Base-by-base conservation (phyloP, 139 green algal species). In the Haematococcus lacustris region DNA sequence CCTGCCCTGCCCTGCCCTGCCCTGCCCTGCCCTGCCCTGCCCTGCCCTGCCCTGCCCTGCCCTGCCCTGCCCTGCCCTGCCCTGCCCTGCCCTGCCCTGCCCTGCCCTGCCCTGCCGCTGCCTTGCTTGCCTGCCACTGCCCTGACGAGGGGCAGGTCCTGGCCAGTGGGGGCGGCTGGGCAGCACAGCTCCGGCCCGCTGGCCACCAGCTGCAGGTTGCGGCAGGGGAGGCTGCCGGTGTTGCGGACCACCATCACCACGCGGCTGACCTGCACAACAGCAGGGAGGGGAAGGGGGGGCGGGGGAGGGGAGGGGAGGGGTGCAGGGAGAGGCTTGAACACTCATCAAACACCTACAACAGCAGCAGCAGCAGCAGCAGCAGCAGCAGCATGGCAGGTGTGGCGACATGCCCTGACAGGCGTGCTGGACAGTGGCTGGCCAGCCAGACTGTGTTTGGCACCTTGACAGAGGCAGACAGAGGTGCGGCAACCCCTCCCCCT, bases 181-280 rank as follows among this genome's bases (percentile, higher is more conserved):
- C 35, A 70, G 13, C 13, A 34, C 37, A 70, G 78, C 61, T 70
- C 61, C 3, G 82, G 78, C 71, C 75, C 70, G 34, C 69, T 71
- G 35, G 84, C 41, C 9, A 80, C 82, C 61, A 84, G 73, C 66
- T 82, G 76, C 30, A 87, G 71, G 37, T 78, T 73, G 33, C 71
- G 72, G 23, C 77, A 74, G 28, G 82, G 60, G 50, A 82, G 51
- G 37, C 68, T 68, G 53, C 82, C 82, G 5, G 43, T n/a, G 67
- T 87, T 87, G n/a, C 73, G 68, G 34, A 87, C 28, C 40, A 61
- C 28, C 71, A 82, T 68, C 30, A 75, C 53, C 40, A 82, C 69
- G 37, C 71, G 68, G 59, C 32, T 13, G 1, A 50, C 28, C 26
- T 68, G 57, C 41, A 63, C n/a, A n/a, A n/a, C n/a, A n/a, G n/a